These are phyloP conservation scores for Phaeotremella fagi DNA, from an alignment of 768 basidiomycete species.

Conservation along the genomic window DNA sequence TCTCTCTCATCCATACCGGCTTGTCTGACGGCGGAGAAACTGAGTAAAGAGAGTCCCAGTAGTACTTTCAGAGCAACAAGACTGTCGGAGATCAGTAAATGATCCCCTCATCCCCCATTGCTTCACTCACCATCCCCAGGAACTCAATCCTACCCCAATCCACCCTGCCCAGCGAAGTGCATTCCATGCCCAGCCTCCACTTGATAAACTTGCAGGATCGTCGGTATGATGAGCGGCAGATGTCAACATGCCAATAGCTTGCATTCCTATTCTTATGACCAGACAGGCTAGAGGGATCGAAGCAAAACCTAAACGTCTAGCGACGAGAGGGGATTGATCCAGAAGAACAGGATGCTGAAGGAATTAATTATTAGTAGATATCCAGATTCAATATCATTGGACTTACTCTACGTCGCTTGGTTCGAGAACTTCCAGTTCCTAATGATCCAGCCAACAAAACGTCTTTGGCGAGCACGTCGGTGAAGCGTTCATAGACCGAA, in stretches of 20 bases:
- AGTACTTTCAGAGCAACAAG: constrained; percentile 84
- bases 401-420: constrained; percentile 56
- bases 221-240: constrained; percentile 17
- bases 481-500: constrained; percentile 89
- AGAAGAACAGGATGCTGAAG: constrained; percentile 71
- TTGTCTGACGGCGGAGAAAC: constrained; percentile 70
- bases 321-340: constrained; percentile 91
- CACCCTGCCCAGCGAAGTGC: constrained; percentile 53
- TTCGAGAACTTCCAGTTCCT: constrained; percentile 7
- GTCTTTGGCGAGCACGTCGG: constrained; percentile 91
- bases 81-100: constrained; percentile 45
- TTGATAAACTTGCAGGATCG: constrained; percentile 9
- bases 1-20: constrained; percentile 70
- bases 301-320: constrained; percentile 88
- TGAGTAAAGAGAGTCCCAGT: constrained; percentile 80
- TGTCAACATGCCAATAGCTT: constrained; percentile 50
- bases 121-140: constrained; percentile 74
- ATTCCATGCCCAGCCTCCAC: constrained; percentile 45
- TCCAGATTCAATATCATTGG: background rate
- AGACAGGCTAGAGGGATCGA: constrained; percentile 85
- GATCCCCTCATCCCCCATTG: background rate
- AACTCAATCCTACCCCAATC: constrained; percentile 30
- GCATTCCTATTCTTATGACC: constrained; percentile 49
- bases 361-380: background rate
- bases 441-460: constrained; percentile 57